Evolutionary conservation across 257 asterid species (phyloP), one percentile per base, ranked within the genome.

Genomic region (Verbena officinalis): DNA sequence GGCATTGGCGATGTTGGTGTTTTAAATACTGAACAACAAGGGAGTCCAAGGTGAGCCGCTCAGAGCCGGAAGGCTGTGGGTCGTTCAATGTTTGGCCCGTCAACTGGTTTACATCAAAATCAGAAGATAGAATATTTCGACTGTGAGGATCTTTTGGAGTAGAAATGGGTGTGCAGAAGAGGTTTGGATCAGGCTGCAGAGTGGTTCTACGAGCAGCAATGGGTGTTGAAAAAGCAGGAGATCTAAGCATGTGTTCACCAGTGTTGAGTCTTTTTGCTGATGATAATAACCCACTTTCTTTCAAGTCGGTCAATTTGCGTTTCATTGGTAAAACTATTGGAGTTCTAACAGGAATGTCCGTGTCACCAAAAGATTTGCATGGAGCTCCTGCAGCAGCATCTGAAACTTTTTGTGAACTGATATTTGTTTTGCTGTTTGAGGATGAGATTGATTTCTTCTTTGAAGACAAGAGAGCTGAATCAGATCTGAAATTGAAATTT

Each of bases 1-100:
- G 86, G 75, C 99, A 94, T 59, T 94, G 97, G 48, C 96, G 96
- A 78, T 94, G 99, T 64, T 94, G 99, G 71, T 94, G 96, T 80
- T 94, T 94, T 77, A 94, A 80, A 77, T 80, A 90, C 76, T 94
- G 99, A 82, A 94, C 87, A 62, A 90, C 96, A 30, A 94, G 67
- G 43, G 99, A 90, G 73, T 94, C 99, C 80, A 94, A 75, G 23
- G 95, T 88, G 55, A 86, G 72, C 42, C 99, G 82, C 69, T 94
- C 99, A 11, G 77, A 45, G 52, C 66, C 80, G 15, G 84, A 75
- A 65, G 84, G 84, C 67, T 84, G 99, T 40, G 83, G 75, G 9
- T 94, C 97, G 42, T 69, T 76, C 20, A 69, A 55, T 22, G 68
- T 58, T 19, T 71, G 85, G 59, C 79, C 72, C 38, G 67, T 11